Conservation (phyloP, 2,329 filamentous ascomycete genomes). For the Hansfordia pulvinata region DNA sequence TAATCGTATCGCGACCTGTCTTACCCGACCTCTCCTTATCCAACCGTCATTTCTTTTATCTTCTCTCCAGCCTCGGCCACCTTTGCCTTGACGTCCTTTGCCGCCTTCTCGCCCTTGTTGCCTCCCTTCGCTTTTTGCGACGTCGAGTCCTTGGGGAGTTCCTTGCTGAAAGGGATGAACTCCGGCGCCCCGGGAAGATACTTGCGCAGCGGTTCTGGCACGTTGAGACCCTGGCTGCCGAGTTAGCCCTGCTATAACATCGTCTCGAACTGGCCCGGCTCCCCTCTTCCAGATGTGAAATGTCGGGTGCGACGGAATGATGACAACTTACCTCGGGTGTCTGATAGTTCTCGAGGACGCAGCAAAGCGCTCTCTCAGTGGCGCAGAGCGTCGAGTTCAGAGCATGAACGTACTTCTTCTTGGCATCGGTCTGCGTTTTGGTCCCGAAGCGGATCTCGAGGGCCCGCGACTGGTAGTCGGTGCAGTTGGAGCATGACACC, state of each 20-base stretch:
- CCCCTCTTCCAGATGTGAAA: too few relatives aligned
- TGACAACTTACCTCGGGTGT: conserved; percentile 54
- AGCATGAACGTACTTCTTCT: conserved; percentile 91
- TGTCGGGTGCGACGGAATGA: not conserved
- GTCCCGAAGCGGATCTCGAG: conserved; percentile 84
- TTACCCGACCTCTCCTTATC: too few relatives aligned
- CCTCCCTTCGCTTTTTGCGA: conserved; percentile 37
- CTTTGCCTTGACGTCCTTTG: conserved; percentile 13
- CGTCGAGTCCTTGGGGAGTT: conserved; percentile 64
- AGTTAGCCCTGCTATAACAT: conserved; percentile 1
- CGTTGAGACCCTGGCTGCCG: conserved; percentile 48
- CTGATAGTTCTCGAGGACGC: conserved; percentile 94
- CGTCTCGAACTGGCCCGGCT: too few relatives aligned
- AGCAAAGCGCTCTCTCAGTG: conserved; percentile 86
- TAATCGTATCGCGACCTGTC: too few relatives aligned
- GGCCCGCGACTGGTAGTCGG: conserved; percentile 89
- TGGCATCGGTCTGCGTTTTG: conserved; percentile 72
- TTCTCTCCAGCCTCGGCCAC: conserved; percentile 9
- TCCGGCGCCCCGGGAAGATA: conserved; percentile 84
- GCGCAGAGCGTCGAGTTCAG: conserved; percentile 84
- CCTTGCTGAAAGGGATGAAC: conserved; percentile 80
- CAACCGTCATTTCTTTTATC: conserved; percentile 12
- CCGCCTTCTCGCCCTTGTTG: conserved; percentile 17
- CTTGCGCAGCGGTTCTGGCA: conserved; percentile 74
- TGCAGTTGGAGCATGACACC: conserved; percentile 95